Conservation (phyloP, 192 early-diverging fungal species). For the Rhizophagus sp. region DNA sequence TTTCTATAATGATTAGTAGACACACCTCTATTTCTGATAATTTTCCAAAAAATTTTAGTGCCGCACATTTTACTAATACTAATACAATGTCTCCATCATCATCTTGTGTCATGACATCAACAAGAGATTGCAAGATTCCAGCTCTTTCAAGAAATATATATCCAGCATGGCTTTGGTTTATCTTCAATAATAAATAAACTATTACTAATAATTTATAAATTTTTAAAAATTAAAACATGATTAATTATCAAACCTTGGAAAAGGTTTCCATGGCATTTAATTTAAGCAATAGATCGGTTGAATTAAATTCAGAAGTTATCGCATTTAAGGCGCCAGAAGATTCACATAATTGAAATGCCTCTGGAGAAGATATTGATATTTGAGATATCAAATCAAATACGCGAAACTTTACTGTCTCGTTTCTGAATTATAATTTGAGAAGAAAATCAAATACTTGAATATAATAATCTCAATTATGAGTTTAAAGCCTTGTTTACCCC, state of each 20-base stretch:
- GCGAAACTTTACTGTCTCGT: constrained; percentile 47
- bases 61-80: constrained; percentile 38
- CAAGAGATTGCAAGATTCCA: constrained; percentile 38
- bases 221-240: no score
- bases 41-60: constrained; percentile 50
- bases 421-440: constrained; percentile 21
- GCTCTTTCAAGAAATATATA: constrained; percentile 39
- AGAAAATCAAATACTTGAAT: background rate
- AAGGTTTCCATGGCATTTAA: constrained; percentile 52
- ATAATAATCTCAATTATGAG: background rate
- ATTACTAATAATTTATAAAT: background rate
- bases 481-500: background rate
- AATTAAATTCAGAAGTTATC: constrained; percentile 40
- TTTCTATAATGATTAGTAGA: background rate
- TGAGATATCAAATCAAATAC: constrained; percentile 48
- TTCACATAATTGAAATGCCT: constrained; percentile 38
- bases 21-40: constrained; percentile 35
- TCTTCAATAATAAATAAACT: constrained; percentile 20
- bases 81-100: constrained; percentile 33
- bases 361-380: constrained; percentile 40
- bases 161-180: constrained; percentile 36
- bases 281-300: constrained; percentile 42
- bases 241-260: constrained; percentile 35
- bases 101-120: constrained; percentile 32
- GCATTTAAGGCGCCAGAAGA: constrained; percentile 35